These are phyloP conservation scores for Coniferiporia weirii DNA, from an alignment of 1,284 basidiomycete species.

Conservation along the genomic window DNA sequence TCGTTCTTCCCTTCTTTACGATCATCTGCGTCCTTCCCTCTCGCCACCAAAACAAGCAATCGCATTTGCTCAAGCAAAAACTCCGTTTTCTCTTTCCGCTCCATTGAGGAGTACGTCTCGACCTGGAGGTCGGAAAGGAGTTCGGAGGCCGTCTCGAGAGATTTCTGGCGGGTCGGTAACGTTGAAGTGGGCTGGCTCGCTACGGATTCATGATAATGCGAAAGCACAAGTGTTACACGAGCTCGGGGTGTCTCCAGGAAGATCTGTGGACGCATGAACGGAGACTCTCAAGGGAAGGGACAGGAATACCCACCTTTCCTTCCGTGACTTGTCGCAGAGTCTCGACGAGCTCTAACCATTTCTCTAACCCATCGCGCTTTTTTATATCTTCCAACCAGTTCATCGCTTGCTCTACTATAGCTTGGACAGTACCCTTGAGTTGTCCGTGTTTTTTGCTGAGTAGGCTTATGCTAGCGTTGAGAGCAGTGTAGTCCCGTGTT, in stretches of 20 bases:
- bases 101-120: constrained; percentile 99
- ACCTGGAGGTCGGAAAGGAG: constrained; percentile 94
- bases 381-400: constrained; percentile 75
- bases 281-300: neutral
- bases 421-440: constrained; percentile 84
- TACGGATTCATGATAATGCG: constrained; percentile 78
- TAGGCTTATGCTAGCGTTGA: constrained; percentile 70
- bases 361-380: constrained; percentile 59
- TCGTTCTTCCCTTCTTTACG: constrained; percentile 46
- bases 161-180: constrained; percentile 44
- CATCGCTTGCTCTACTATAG: constrained; percentile 86
- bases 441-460: constrained; percentile 98
- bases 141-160: constrained; percentile 80
- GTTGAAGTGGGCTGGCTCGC: constrained; percentile 38
- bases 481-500: constrained; percentile 59
- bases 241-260: constrained; percentile 97
- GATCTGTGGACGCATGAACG: constrained; percentile 51
- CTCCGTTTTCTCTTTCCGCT: constrained; percentile 95
- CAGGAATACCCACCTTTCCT: constrained; percentile 67
- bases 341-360: constrained; percentile 85
- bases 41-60: constrained; percentile 68
- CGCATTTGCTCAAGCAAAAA: constrained; percentile 99
- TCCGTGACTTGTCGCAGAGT: constrained; percentile 91
- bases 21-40: constrained; percentile 59
- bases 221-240: constrained; percentile 82